These are phyloP conservation scores for Fomes fomentarius DNA, from an alignment of 1,284 basidiomycete genomes.

Conservation along the genomic window DNA sequence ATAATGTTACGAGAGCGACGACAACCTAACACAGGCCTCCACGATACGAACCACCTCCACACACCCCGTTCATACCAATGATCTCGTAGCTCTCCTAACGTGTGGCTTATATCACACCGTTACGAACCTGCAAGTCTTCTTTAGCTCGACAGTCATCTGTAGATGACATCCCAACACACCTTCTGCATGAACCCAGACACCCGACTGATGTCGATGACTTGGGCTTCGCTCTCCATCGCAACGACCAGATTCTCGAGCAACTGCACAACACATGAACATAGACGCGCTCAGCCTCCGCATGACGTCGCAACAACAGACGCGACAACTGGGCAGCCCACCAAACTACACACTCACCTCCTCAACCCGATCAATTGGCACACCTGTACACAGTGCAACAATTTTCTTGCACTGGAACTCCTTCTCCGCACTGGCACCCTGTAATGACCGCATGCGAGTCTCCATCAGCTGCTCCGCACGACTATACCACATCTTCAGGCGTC, in stretches of 20 bases:
- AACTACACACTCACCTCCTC: constrained; percentile 71
- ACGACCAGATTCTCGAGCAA: constrained; percentile 88
- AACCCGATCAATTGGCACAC: constrained; percentile 85
- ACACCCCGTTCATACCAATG: constrained; percentile 7
- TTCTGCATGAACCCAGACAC: constrained; percentile 92
- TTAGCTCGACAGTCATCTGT: constrained; percentile 9
- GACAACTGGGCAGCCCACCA: not conserved
- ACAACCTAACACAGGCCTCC: not conserved
- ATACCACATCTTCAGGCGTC: constrained; percentile 84
- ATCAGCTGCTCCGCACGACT: constrained; percentile 76
- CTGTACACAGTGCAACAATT: constrained; percentile 89
- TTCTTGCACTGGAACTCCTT: constrained; percentile 90
- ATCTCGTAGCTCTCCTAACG: constrained; percentile 7
- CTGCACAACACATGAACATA: constrained; percentile 41
- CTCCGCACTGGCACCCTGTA: constrained; percentile 82
- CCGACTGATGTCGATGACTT: constrained; percentile 82
- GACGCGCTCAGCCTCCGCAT: constrained; percentile 8
- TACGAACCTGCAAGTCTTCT: constrained; percentile 53
- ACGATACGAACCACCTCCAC: not conserved
- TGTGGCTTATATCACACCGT: constrained; percentile 61
- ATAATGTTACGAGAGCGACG: constrained; percentile 8
- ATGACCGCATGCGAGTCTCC: constrained; percentile 64
- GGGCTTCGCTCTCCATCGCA: constrained; percentile 88
- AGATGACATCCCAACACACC: constrained; percentile 38
- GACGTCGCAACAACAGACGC: constrained; percentile 10